These are phyloP conservation scores for Excoecaria cochinchinensis DNA, from an alignment of 345 rosid genomes.

Conservation along the genomic window DNA sequence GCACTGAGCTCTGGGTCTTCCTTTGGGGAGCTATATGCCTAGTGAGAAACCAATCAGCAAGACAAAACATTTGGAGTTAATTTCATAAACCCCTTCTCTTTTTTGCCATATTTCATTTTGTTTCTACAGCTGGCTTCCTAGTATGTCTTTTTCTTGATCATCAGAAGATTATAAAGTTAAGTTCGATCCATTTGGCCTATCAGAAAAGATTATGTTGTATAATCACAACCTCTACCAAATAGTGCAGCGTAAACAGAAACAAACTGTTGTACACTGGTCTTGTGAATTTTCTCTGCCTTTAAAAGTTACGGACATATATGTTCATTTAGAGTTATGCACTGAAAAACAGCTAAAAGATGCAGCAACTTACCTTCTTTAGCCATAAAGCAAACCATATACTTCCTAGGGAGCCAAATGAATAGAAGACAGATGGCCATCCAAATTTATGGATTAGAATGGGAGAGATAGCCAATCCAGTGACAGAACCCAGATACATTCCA, in stretches of 20 bases:
- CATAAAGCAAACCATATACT: slow-evolving; percentile 85
- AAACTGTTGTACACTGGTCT: neutral
- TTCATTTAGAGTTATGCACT: neutral
- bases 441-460: slow-evolving; percentile 77
- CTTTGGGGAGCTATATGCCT: slow-evolving; percentile 88
- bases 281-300: neutral
- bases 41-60: slow-evolving; percentile 31
- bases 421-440: slow-evolving; percentile 98
- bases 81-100: slow-evolving; percentile 3
- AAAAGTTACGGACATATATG: neutral
- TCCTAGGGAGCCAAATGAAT: slow-evolving; percentile 91
- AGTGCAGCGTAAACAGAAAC: neutral
- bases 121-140: neutral
- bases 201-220: neutral
- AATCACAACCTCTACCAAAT: neutral
- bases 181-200: neutral
- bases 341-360: slow-evolving; percentile 15
- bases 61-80: slow-evolving; percentile 7
- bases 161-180: neutral
- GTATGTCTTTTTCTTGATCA: neutral
- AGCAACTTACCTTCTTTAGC: slow-evolving; percentile 55
- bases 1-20: slow-evolving; percentile 73
- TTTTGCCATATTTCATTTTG: neutral
- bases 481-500: slow-evolving; percentile 99
- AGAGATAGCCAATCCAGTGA: slow-evolving; percentile 80